phyloP scores from a whole-genome alignment of 1,284 basidiomycete species.

The Cystobasidiaceae sp. region DNA sequence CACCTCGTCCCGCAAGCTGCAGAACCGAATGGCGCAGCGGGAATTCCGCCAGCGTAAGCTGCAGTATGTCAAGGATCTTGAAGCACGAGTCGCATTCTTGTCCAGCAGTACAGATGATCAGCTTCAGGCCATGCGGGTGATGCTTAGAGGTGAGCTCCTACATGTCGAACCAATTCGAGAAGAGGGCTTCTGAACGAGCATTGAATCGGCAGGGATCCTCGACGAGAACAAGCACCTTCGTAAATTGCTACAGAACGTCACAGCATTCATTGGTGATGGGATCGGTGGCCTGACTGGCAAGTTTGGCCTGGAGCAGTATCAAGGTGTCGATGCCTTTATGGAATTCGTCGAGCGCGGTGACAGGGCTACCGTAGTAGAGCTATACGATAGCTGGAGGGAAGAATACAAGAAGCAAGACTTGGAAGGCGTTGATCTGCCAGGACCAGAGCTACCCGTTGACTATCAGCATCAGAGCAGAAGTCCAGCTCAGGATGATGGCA shows the following conservation, averaged over 20 bases:
- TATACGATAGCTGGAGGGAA: constrained; percentile 24
- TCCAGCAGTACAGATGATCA: constrained; percentile 28
- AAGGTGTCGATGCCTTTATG: constrained; percentile 7
- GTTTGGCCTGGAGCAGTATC: constrained; percentile 4
- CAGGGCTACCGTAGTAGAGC: neutral
- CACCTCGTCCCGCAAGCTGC: constrained; percentile 24
- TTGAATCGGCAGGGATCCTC: constrained; percentile 4
- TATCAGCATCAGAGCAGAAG: no score
- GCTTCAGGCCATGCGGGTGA: constrained; percentile 17
- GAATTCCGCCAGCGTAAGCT: constrained; percentile 32
- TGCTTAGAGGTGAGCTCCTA: constrained; percentile 12
- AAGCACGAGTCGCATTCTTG: constrained; percentile 24
- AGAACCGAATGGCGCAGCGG: constrained; percentile 30
- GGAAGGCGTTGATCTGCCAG: neutral
- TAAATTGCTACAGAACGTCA: constrained; percentile 12
- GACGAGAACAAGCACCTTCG: constrained; percentile 32
- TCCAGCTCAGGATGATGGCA: no score
- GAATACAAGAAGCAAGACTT: no score
- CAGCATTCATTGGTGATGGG: constrained; percentile 20
- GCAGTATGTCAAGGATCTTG: constrained; percentile 32
- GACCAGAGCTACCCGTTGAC: no score
- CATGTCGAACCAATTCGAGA: neutral
- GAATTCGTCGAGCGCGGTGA: constrained; percentile 21
- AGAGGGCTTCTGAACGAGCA: neutral
- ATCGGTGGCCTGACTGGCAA: constrained; percentile 6